Conservation (phyloP, 2,329 filamentous ascomycete genomes). For the Ophiosphaerella narmari region DNA sequence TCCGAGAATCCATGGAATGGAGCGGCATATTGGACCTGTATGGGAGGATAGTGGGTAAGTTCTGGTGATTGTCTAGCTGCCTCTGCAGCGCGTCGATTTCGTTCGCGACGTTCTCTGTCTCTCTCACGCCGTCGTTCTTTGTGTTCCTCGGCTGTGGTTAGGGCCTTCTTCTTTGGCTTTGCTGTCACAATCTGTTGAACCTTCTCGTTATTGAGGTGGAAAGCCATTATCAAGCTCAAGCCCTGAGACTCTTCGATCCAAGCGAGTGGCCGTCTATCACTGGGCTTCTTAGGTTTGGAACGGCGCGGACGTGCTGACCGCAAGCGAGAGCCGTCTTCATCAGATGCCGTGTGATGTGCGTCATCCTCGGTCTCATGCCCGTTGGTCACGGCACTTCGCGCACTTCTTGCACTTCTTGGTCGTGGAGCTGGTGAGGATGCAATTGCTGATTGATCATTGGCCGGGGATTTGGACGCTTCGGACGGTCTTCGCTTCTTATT, state of each 20-base stretch:
- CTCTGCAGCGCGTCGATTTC: constrained; percentile 54
- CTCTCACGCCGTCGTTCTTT: constrained; percentile 40
- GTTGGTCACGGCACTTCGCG: constrained; percentile 29
- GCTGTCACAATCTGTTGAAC: constrained; percentile 65
- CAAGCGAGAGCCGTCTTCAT: constrained; percentile 33
- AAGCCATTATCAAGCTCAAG: constrained; percentile 38
- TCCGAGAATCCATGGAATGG: constrained; percentile 90
- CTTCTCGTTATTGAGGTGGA: constrained; percentile 55
- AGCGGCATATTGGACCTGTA: constrained; percentile 69
- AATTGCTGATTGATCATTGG: constrained; percentile 31
- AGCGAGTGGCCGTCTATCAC: constrained; percentile 41
- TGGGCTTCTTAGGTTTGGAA: constrained; percentile 34
- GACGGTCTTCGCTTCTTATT: constrained; percentile 49
- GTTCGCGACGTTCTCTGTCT: constrained; percentile 48
- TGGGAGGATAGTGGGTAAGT: constrained; percentile 62
- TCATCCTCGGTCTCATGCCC: constrained; percentile 36
- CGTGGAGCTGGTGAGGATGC: constrained; percentile 37
- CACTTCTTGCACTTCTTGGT: constrained; percentile 28
- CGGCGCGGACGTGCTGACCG: constrained; percentile 42
- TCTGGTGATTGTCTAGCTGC: constrained; percentile 47
- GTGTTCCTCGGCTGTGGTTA: constrained; percentile 38
- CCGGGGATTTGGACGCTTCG: constrained; percentile 37
- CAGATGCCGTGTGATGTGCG: constrained; percentile 32
- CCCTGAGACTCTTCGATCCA: constrained; percentile 42
- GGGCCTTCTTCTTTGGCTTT: constrained; percentile 58